These are phyloP conservation scores for Botrytis aclada DNA, from an alignment of 2,329 filamentous ascomycete genomes.

Conservation along the genomic window DNA sequence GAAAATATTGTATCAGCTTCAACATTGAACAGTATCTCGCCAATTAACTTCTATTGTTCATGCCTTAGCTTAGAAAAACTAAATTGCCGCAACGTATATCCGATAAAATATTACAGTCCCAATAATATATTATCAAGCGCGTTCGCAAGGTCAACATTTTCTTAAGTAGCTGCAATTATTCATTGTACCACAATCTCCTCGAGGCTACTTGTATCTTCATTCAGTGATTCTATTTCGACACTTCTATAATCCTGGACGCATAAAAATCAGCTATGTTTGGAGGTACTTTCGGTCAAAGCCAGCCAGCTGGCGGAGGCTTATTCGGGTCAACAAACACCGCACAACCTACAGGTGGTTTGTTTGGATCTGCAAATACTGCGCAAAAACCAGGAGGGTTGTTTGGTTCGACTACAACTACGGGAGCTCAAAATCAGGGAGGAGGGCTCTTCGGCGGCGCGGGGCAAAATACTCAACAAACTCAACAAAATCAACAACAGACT, in stretches of 20 bases:
- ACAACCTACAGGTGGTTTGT: constrained; percentile 23
- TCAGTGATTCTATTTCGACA: background rate
- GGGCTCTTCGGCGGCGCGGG: constrained; percentile 26
- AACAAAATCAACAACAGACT: constrained; percentile 33
- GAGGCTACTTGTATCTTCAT: background rate
- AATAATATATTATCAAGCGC: constrained; percentile 14
- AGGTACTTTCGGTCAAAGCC: constrained; percentile 27
- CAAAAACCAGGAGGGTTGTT: constrained; percentile 40
- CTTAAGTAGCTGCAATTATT: constrained; percentile 10
- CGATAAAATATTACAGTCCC: background rate
- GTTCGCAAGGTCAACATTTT: constrained; percentile 13
- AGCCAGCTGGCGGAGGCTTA: constrained; percentile 29
- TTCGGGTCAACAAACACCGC: constrained; percentile 25
- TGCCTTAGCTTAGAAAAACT: background rate
- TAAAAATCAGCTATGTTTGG: constrained; percentile 28
- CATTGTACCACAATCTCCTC: background rate
- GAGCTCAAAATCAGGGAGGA: constrained; percentile 29
- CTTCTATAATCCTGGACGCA: background rate
- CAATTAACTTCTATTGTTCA: background rate
- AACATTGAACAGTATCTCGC: background rate
- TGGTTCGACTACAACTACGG: constrained; percentile 36
- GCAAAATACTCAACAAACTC: constrained; percentile 31
- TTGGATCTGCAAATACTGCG: constrained; percentile 22
- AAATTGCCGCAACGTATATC: background rate
- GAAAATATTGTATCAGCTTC: background rate